Evolutionary conservation across 148 eudicot genomes (phyloP).

Genomic region (Salicornia ramosissima): DNA sequence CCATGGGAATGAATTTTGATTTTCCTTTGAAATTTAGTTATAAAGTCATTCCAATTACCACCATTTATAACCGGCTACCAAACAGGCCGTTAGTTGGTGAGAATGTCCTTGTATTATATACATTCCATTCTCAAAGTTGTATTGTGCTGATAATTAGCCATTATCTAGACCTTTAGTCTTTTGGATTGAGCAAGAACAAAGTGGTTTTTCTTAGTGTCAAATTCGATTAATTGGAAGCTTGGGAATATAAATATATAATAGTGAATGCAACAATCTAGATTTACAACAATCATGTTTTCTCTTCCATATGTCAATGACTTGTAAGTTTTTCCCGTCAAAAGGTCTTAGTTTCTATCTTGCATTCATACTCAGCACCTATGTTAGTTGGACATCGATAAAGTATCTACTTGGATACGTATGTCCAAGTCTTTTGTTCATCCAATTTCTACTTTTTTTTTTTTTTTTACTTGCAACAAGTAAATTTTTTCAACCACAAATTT

Average conservation of each 20-base stretch:
- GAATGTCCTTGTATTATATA: neutral
- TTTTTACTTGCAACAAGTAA: too few relatives aligned
- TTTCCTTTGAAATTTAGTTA: too few relatives aligned
- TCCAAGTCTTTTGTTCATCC: too few relatives aligned
- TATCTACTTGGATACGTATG: too few relatives aligned
- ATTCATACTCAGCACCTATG: neutral
- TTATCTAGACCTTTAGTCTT: neutral
- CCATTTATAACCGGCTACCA: too few relatives aligned
- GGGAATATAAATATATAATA: neutral
- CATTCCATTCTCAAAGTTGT: neutral
- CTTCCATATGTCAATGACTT: neutral
- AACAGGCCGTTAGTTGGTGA: neutral
- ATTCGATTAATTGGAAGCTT: neutral
- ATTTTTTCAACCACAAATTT: too few relatives aligned
- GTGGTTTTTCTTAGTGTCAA: neutral
- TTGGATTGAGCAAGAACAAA: neutral
- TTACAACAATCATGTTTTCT: neutral
- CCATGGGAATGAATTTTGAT: too few relatives aligned
- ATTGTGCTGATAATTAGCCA: too few relatives aligned
- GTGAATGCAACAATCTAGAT: neutral
- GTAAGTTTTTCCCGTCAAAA: neutral
- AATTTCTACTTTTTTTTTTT: too few relatives aligned
- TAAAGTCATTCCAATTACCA: too few relatives aligned
- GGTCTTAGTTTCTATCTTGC: neutral
- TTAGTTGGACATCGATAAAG: too few relatives aligned